Base-by-base conservation (phyloP, 225 moss, liverwort and hornwort genomes). In the Straminergon stramineum region DNA sequence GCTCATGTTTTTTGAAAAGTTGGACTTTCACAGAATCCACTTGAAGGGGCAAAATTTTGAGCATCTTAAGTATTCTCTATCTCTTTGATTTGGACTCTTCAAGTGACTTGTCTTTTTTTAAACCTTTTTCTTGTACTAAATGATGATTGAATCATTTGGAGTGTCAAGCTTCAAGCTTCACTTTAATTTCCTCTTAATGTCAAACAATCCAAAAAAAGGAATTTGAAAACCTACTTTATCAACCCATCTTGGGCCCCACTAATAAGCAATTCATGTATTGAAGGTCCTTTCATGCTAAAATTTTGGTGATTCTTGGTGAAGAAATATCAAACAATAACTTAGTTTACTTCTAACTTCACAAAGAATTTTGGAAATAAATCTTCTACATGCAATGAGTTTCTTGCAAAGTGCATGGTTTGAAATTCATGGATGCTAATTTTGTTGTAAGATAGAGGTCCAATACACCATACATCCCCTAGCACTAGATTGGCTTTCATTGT, bases 71-170 rank as follows among this genome's bases (percentile, higher is more conserved):
- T 21, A 7, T 13, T 10, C 4, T 76, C 13, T 21, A 31, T 52
- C 2, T 52, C 21, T 21, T 52, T 1, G 8, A n/a, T n/a, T n/a
- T n/a, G n/a, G n/a, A n/a, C 4, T 76, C 15, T 52, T 52, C 2
- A 2, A 0, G 0, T 7, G 0, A 21, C 5, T 8, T 32, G 13
- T 52, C 45, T 0, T 18, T 7, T 75, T 32, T 13, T 3, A 7
- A 30, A 7, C 12, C 12, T 31, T 48, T 75, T 51, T 12, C 32
- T 51, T 75, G 7, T 51, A 4, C 7, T 32, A 12, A 32, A 11
- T 48, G 7, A 75, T 17, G 11, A 51, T 18, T 31, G 31, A 75
- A 51, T 31, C 15, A 51, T 51, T 75, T 31, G 12, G 51, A 51
- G 6, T 75, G 31, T 12, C 2, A 20, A 75, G 9, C 48, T 27